Evolutionary conservation across 1,139 yeast genomes (phyloP).

Genomic region (Lodderomyces beijingensis): DNA sequence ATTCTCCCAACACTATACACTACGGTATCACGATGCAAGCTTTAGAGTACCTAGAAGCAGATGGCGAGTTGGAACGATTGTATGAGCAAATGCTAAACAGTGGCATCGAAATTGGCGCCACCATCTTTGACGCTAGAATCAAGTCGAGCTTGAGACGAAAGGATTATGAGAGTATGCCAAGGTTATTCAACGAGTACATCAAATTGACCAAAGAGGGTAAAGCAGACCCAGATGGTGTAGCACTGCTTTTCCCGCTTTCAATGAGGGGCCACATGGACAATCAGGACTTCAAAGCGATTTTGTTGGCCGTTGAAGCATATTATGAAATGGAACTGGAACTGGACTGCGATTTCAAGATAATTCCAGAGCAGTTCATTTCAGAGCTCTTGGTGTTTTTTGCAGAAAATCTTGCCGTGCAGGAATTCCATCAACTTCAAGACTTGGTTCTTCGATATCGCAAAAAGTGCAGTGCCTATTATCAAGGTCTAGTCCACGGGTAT

Average conservation of each 20-base stretch:
- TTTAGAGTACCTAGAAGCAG: constrained; percentile 54
- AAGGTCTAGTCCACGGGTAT: constrained; percentile 24
- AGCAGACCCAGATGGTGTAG: constrained; percentile 5
- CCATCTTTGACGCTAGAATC: constrained; percentile 48
- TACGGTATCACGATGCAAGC: constrained; percentile 65
- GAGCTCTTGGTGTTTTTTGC: constrained; percentile 13
- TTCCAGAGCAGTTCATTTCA: neutral
- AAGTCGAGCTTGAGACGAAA: constrained; percentile 41
- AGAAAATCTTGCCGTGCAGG: constrained; percentile 20
- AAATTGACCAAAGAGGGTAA: constrained; percentile 1
- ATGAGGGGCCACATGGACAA: constrained; percentile 36
- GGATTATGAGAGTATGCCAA: constrained; percentile 38
- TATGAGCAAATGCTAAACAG: constrained; percentile 45
- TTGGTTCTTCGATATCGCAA: constrained; percentile 18
- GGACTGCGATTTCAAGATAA: constrained; percentile 4
- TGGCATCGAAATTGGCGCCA: constrained; percentile 44
- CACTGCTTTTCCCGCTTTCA: constrained; percentile 34
- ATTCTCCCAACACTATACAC: constrained; percentile 53
- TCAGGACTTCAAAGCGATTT: constrained; percentile 32
- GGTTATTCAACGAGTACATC: constrained; percentile 18
- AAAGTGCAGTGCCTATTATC: constrained; percentile 15
- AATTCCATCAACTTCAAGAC: constrained; percentile 19
- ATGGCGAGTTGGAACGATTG: constrained; percentile 48
- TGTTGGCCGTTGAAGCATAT: constrained; percentile 39
- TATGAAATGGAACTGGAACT: constrained; percentile 16